These are phyloP conservation scores for Suillus sp. DNA, from an alignment of 768 basidiomycete genomes.

Conservation along the genomic window DNA sequence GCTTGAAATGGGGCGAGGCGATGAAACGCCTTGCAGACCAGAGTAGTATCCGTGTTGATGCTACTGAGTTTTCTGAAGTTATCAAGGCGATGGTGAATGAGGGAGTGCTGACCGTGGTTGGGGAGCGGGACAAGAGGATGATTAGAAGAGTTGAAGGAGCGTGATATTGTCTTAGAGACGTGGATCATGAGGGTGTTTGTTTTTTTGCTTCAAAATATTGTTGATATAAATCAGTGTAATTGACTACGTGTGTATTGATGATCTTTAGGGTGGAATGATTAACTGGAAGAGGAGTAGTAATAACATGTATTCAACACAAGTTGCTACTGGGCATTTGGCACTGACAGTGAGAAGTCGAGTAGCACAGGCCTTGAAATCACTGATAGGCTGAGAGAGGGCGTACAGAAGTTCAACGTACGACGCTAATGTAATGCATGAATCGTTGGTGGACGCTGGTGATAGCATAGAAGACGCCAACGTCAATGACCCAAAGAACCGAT, in stretches of 20 bases:
- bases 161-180: constrained; percentile 20
- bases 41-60: constrained; percentile 79
- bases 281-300: background rate
- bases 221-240: background rate
- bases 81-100: constrained; percentile 81
- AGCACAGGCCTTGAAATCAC: background rate
- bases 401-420: too few relatives aligned
- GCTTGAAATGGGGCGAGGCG: constrained; percentile 84
- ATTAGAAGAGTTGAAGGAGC: constrained; percentile 67
- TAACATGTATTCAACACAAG: background rate
- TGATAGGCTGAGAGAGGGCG: too few relatives aligned
- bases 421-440: too few relatives aligned
- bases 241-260: background rate
- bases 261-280: background rate
- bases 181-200: constrained; percentile 24
- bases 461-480: too few relatives aligned
- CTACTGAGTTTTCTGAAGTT: constrained; percentile 80
- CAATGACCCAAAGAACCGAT: too few relatives aligned
- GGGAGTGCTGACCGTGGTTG: constrained; percentile 81
- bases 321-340: background rate
- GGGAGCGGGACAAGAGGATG: constrained; percentile 82
- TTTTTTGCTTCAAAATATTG: constrained; percentile 1
- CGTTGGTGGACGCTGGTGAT: too few relatives aligned
- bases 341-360: background rate
- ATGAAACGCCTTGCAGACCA: constrained; percentile 78